phyloP scores from a whole-genome alignment of 371 early-diverging fungal genomes.

The Mucor lusitanicus region DNA sequence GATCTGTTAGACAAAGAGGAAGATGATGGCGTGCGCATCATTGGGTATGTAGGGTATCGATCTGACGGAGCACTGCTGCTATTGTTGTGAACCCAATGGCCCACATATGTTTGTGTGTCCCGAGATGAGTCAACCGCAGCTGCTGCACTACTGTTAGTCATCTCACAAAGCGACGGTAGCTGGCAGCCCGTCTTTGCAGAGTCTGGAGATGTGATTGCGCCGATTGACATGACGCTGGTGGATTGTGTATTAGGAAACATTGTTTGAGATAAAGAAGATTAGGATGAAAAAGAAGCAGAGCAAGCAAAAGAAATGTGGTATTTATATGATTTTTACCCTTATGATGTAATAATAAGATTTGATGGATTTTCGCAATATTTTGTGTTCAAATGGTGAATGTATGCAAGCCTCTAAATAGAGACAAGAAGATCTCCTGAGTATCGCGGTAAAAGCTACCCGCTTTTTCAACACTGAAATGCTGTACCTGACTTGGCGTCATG shows the following conservation, averaged over 20 bases:
- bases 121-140: neutral
- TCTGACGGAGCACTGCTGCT: neutral
- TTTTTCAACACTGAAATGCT: neutral
- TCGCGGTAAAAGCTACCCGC: slow-evolving; percentile 11
- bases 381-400: neutral
- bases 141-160: neutral
- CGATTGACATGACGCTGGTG: slow-evolving; percentile 26
- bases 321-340: neutral
- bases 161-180: neutral
- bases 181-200: neutral
- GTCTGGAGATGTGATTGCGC: slow-evolving; percentile 18
- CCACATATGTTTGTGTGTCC: neutral
- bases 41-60: neutral
- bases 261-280: neutral
- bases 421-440: neutral
- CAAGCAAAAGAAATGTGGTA: neutral
- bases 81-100: neutral
- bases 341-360: slow-evolving; percentile 4
- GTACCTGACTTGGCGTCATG: neutral
- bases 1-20: neutral
- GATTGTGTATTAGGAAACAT: neutral
- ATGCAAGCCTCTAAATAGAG: neutral
- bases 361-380: neutral
- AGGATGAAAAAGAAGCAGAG: neutral
- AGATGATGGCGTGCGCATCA: neutral